Evolutionary conservation across 768 basidiomycete genomes (phyloP), one percentile per base, ranked within the genome.

Genomic region (Kwoniella bestiolae): DNA sequence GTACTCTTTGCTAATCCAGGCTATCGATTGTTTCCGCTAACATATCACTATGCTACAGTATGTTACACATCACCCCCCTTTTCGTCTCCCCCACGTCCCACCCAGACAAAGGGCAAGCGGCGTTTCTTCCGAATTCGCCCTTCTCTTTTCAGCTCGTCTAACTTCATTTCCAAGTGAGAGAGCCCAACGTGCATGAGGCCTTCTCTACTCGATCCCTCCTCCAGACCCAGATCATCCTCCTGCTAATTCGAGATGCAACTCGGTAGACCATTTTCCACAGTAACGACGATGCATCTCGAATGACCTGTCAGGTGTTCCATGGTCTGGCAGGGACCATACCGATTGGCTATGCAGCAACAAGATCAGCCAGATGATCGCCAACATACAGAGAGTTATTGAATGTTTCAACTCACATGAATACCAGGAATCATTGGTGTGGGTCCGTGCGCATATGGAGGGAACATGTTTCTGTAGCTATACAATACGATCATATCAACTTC

Each of bases 391-490:
- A 47, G n/a, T 25, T 21, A 47, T 35, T 9, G 31, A 41, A 18
- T 14, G 12, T 18, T 14, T 14, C 12, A 41, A 55, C 52, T 55
- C 52, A 55, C 52, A 34, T 55, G 52, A 35, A 55, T 32, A 11
- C 52, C 34, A 32, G 52, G 52, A 34, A 55, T 55, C 52, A 55
- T 55, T 16, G 31, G 29, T 21, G 34, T 0, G 16, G 18, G 9
- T 5, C 16, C 32, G 7, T 26, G 16, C 26, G 41, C 58, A 21
- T 60, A 41, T 6, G 58, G 58, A n/a, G 58, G 58, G 16, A 60
- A 60, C 58, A 60, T 60, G 21, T 60, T 44, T 21, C 58, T 49
- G 21, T 60, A 60, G 46, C 58, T 60, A 60, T 16, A 12, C n/a
- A n/a, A 5, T 1, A 46, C 35, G n/a, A 31, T n/a, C 2, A 26